phyloP scores from a whole-genome alignment of 2,329 filamentous ascomycete genomes.

The Microcyclospora tardicrescens region DNA sequence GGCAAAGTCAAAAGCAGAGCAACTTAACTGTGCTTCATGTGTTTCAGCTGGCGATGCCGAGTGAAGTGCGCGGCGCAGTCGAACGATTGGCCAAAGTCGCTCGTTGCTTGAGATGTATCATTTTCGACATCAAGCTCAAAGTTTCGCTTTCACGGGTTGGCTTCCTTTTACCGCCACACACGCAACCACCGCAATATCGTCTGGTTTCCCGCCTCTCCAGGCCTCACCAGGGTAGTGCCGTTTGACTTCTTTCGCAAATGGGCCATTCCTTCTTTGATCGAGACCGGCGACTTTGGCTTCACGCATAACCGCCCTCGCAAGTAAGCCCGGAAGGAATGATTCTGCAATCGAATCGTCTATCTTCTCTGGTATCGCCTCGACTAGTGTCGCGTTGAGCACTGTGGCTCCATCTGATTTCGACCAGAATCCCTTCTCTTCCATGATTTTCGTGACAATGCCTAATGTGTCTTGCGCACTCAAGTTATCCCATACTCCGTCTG shows the following conservation, averaged over 20 bases:
- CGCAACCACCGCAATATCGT: constrained; percentile 85
- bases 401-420: constrained; percentile 17
- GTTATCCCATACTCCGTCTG: constrained; percentile 94
- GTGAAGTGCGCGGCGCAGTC: no score
- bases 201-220: constrained; percentile 85
- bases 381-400: constrained; percentile 14
- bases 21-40: no score
- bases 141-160: constrained; percentile 20
- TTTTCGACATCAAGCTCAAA: no score
- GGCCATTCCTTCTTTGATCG: constrained; percentile 71
- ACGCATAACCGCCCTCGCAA: constrained; percentile 66
- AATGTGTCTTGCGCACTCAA: constrained; percentile 83
- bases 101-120: no score
- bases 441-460: constrained; percentile 53
- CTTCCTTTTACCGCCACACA: constrained; percentile 58
- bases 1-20: no score
- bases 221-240: constrained; percentile 73
- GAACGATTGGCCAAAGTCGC: no score
- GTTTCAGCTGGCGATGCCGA: no score
- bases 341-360: constrained; percentile 20
- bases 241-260: constrained; percentile 90
- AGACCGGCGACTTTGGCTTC: constrained; percentile 77
- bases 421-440: constrained; percentile 44
- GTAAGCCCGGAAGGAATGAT: constrained; percentile 57
- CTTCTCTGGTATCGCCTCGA: constrained; percentile 11